Percentiles rank a stretch among this genome's conserved stretches.
phyloP scores from a whole-genome alignment of 768 basidiomycete genomes.

The Udeniomyces megalosporus region DNA sequence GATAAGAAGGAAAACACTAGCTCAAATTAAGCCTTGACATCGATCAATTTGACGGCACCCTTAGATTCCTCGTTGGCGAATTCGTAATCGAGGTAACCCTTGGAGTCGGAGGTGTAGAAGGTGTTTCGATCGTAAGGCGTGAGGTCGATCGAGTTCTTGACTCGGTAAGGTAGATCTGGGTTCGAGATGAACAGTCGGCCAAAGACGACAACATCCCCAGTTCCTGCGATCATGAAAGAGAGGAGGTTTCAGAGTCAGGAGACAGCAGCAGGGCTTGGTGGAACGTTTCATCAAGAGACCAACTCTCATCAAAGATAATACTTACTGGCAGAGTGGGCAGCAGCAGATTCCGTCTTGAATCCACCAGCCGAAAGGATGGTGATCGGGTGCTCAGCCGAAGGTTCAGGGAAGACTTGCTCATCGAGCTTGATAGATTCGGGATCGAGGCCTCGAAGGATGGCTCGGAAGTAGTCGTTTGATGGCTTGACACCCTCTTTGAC shows the following conservation, averaged over 20 bases:
- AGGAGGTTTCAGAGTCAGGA: too few relatives aligned
- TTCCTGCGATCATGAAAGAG: too few relatives aligned
- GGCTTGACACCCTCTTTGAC: background rate
- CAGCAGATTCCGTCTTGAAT: constrained; percentile 13
- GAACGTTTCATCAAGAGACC: too few relatives aligned
- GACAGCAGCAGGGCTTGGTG: too few relatives aligned
- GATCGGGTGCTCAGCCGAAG: constrained; percentile 11
- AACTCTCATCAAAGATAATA: too few relatives aligned
- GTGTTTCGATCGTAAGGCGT: constrained; percentile 18
- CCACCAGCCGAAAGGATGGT: constrained; percentile 15
- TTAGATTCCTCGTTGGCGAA: background rate
- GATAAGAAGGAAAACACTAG: too few relatives aligned
- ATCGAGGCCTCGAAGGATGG: constrained; percentile 19
- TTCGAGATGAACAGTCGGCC: constrained; percentile 19
- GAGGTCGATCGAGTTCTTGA: constrained; percentile 8
- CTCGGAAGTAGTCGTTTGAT: constrained; percentile 16
- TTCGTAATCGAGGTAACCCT: constrained; percentile 19
- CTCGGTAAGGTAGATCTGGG: constrained; percentile 19
- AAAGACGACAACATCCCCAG: constrained; percentile 19
- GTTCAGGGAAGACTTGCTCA: constrained; percentile 17
- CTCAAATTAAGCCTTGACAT: background rate
- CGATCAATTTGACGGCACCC: too few relatives aligned
- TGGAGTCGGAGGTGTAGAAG: constrained; percentile 17
- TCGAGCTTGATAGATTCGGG: background rate
- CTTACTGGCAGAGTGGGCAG: too few relatives aligned